These are phyloP conservation scores for Candida schatavii DNA, from an alignment of 805 yeast genomes.

Conservation along the genomic window DNA sequence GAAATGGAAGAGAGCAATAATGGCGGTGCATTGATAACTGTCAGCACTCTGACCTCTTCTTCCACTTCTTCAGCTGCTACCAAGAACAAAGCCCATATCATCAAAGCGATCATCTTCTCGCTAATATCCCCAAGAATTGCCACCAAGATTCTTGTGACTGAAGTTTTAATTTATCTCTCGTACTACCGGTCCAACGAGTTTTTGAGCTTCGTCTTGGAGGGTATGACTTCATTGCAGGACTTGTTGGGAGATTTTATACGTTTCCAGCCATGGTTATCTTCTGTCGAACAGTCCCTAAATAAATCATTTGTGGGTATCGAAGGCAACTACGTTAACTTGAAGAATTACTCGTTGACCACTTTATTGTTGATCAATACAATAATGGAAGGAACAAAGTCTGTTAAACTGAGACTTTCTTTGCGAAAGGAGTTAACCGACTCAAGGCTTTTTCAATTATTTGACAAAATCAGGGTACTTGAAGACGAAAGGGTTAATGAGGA, in stretches of 20 bases:
- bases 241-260: constrained; percentile 30
- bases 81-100: constrained; percentile 30
- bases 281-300: constrained; percentile 34
- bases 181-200: constrained; percentile 24
- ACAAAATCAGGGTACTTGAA: constrained; percentile 29
- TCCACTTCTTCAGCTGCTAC: background rate
- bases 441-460: constrained; percentile 31
- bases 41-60: constrained; percentile 1
- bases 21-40: background rate
- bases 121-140: constrained; percentile 39
- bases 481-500: constrained; percentile 32
- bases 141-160: constrained; percentile 40
- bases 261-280: constrained; percentile 41
- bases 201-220: constrained; percentile 26
- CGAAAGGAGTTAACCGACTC: constrained; percentile 38
- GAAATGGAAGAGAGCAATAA: constrained; percentile 15
- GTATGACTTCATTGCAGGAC: constrained; percentile 33
- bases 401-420: constrained; percentile 26
- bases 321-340: constrained; percentile 16
- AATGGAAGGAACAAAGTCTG: constrained; percentile 24
- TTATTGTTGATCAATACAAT: constrained; percentile 34
- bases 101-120: constrained; percentile 36
- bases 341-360: constrained; percentile 34
- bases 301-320: constrained; percentile 17
- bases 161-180: constrained; percentile 37